These are phyloP conservation scores for Tolypocladium paradoxum DNA, from an alignment of 2,329 filamentous ascomycete genomes.

Conservation along the genomic window DNA sequence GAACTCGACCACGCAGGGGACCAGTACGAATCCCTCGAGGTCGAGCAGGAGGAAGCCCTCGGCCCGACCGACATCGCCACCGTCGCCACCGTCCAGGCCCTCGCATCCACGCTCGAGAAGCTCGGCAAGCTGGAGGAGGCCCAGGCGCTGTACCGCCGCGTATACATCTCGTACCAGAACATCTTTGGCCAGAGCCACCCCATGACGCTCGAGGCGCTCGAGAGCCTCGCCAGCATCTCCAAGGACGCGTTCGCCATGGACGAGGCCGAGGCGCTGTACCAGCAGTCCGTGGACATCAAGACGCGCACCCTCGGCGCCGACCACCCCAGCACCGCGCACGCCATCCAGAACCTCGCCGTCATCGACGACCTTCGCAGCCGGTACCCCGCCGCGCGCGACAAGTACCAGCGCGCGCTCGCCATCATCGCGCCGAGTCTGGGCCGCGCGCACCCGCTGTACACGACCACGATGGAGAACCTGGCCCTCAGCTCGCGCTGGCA, in stretches of 20 bases:
- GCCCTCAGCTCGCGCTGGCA: constrained; percentile 10
- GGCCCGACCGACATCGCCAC: constrained; percentile 12
- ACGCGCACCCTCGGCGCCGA: constrained; percentile 10
- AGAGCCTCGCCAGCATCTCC: constrained; percentile 14
- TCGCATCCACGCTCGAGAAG: constrained; percentile 12
- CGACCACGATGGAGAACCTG: constrained; percentile 12
- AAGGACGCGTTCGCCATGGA: constrained; percentile 13
- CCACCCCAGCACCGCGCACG: constrained; percentile 12
- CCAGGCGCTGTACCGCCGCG: constrained; percentile 12
- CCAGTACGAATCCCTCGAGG: constrained; percentile 11
- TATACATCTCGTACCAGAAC: constrained; percentile 15
- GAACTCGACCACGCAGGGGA: constrained; percentile 9
- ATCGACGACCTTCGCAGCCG: constrained; percentile 13
- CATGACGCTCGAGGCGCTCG: constrained; percentile 16
- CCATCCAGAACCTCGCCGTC: constrained; percentile 14
- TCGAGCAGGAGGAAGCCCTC: constrained; percentile 12
- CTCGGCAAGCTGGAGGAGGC: constrained; percentile 14
- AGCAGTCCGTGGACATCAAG: constrained; percentile 14
- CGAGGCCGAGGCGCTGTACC: constrained; percentile 15
- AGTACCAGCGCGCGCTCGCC: constrained; percentile 11
- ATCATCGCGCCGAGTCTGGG: constrained; percentile 12
- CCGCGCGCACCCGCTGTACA: constrained; percentile 12
- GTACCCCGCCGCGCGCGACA: constrained; percentile 10
- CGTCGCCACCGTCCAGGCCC: constrained; percentile 13
- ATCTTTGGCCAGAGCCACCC: constrained; percentile 14